Base-by-base conservation (phyloP, 352 stramenopile species). In the Globisporangium spiculum region DNA sequence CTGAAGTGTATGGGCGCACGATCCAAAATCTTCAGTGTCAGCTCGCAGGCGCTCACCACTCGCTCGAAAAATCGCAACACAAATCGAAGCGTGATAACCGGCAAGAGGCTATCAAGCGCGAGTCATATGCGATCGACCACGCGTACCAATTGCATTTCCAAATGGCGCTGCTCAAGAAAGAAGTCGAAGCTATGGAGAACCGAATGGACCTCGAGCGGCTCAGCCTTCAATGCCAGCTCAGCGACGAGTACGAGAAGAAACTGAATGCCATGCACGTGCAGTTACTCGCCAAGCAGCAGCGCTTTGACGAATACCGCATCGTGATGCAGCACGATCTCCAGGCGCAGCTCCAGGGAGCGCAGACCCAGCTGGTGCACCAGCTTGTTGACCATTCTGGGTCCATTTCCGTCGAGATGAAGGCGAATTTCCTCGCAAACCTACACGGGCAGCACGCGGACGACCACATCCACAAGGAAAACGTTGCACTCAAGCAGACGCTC, bases 281-380 rank as follows among this genome's bases (percentile, higher is more conserved):
- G 16, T 48, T 93, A 7, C 57, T 90, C 7, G 60, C 76, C 20
- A 88, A 83, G 32, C 76, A 91, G 60, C 78, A 85, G 5, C 76
- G 89, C 36, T 93, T 93, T 20, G 82, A 88, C 4, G 79, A 83
- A 34, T 91, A 85, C 57, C 80, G 84, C 18, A 66, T 77, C 16
- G 67, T 71, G 24, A 81, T 93, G 69, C 82, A 92, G 61, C 75
- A 86, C 8, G 80, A 92, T 30, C 67, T 93, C 24, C 78, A 86
- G 60, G 60, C 68, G 9, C 80, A 91, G 64, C 75, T 92, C 0
- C 81, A 89, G 60, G 64, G 64, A 0, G 80, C 83, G 2, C 83
- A 93, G 48, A 74, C 78, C 12, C 74, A 84, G 38, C 70, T 88
- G 9, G 76, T 89, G 20, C 74, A 81, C 22, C 76, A 91, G 44